A percentile compares a stretch with the other conserved stretches of the same genome.
Evolutionary conservation across 2,329 filamentous ascomycete genomes (phyloP).

Genomic region (Scytalidium lignicola): DNA sequence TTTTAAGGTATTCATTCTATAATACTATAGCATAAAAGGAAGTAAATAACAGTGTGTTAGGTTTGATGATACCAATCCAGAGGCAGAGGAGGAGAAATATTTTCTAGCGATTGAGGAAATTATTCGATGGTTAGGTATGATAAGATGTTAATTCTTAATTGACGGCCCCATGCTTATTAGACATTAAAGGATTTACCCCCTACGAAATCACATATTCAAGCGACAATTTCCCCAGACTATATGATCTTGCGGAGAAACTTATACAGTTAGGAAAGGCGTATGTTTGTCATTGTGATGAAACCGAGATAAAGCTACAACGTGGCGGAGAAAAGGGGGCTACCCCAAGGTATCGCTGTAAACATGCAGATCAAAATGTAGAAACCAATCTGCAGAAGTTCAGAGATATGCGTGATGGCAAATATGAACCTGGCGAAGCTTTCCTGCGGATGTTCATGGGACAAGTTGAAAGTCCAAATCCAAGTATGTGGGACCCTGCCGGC

Average conservation of each 20-base stretch:
- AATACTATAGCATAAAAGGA: slow-evolving; percentile 5
- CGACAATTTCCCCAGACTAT: slow-evolving; percentile 81
- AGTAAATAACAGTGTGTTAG: slow-evolving; percentile 55
- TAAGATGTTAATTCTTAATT: slow-evolving; percentile 12
- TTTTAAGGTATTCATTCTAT: slow-evolving; percentile 21
- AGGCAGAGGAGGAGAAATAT: slow-evolving; percentile 85
- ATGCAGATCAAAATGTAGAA: slow-evolving; percentile 69
- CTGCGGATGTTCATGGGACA: slow-evolving; percentile 86
- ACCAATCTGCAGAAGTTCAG: slow-evolving; percentile 79
- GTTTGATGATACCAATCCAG: slow-evolving; percentile 94
- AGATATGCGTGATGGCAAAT: slow-evolving; percentile 87
- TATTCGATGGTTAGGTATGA: slow-evolving; percentile 69
- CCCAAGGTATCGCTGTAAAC: slow-evolving; percentile 72
- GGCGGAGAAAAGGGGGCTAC: slow-evolving; percentile 67
- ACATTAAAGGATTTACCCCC: slow-evolving; percentile 56
- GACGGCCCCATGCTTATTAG: slow-evolving; percentile 6
- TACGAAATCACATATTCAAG: slow-evolving; percentile 78
- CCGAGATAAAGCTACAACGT: slow-evolving; percentile 80
- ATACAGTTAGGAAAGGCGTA: slow-evolving; percentile 69
- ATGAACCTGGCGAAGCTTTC: slow-evolving; percentile 76
- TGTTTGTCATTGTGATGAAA: slow-evolving; percentile 80
- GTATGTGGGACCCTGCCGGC: slow-evolving; percentile 94
- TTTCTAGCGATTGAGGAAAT: slow-evolving; percentile 87
- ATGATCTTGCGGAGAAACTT: slow-evolving; percentile 82
- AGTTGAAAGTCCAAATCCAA: slow-evolving; percentile 76